These are phyloP conservation scores for Ceratonia siliqua DNA, from an alignment of 306 rosid genomes.

Conservation along the genomic window DNA sequence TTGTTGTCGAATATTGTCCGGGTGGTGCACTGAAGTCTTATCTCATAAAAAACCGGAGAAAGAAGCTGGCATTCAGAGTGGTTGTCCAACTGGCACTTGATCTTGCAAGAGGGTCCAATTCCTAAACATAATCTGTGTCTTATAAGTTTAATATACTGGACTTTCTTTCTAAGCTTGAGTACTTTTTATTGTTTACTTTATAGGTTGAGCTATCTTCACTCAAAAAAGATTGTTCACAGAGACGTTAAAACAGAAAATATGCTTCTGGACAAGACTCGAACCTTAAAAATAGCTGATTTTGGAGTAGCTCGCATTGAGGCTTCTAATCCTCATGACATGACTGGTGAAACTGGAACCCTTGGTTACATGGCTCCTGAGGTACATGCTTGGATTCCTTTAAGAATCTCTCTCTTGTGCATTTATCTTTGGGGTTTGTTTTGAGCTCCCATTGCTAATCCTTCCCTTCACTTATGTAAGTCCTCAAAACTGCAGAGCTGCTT, in stretches of 20 bases:
- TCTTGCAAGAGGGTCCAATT: conserved; percentile 88
- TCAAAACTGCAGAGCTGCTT: not conserved
- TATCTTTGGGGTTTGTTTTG: conserved; percentile 16
- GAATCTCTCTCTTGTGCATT: not conserved
- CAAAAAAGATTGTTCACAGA: conserved; percentile 84
- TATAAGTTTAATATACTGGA: conserved; percentile 9
- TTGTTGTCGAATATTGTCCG: conserved; percentile 91
- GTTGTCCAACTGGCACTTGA: conserved; percentile 91
- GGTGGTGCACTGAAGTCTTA: conserved; percentile 90
- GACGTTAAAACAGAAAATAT: conserved; percentile 96
- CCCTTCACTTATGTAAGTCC: not conserved
- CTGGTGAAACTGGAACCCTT: conserved; percentile 94
- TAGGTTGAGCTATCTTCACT: conserved; percentile 92
- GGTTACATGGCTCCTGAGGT: conserved; percentile 99
- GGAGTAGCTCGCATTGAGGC: conserved; percentile 98
- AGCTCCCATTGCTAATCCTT: conserved; percentile 3
- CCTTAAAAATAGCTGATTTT: conserved; percentile 85
- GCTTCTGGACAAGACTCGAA: conserved; percentile 91
- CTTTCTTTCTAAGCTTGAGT: conserved; percentile 31
- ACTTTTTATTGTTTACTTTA: conserved; percentile 22
- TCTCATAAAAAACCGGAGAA: conserved; percentile 91
- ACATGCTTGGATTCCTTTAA: conserved; percentile 30
- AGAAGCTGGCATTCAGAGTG: conserved; percentile 91
- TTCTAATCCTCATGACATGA: conserved; percentile 95
- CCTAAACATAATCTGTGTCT: conserved; percentile 43